Conservation (phyloP, 2,329 filamentous ascomycete genomes). For the Lasiodiplodia hormozganensis region DNA sequence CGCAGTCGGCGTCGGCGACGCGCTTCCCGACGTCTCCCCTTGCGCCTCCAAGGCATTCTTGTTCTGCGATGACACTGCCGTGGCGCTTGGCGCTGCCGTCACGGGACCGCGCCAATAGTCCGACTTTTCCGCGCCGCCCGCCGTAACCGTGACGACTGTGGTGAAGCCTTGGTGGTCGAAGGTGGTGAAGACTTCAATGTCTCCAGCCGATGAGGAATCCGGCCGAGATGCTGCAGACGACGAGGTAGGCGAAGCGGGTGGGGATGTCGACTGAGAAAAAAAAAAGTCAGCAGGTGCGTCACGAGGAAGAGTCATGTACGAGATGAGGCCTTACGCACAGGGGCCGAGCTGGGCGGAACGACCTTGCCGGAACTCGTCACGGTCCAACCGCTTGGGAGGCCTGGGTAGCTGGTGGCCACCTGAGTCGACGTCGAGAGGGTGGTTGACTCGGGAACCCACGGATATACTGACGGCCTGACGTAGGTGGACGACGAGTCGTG, state of each 20-base stretch:
- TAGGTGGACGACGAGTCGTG: slow-evolving; percentile 63
- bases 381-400: slow-evolving; percentile 80
- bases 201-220: slow-evolving; percentile 55
- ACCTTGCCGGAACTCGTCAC: slow-evolving; percentile 82
- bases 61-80: slow-evolving; percentile 3
- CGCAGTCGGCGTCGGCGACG: neutral
- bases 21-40: neutral
- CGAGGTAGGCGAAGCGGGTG: slow-evolving; percentile 59
- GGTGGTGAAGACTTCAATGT: slow-evolving; percentile 49
- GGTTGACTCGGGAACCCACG: slow-evolving; percentile 66
- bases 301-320: neutral
- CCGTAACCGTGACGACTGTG: slow-evolving; percentile 52
- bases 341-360: slow-evolving; percentile 72
- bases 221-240: slow-evolving; percentile 52
- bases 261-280: slow-evolving; percentile 57
- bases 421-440: slow-evolving; percentile 58
- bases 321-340: slow-evolving; percentile 67
- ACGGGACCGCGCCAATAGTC: slow-evolving; percentile 57
- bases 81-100: slow-evolving; percentile 35
- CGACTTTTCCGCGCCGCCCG: slow-evolving; percentile 48
- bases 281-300: slow-evolving; percentile 34
- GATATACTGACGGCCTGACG: slow-evolving; percentile 62
- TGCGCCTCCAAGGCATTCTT: slow-evolving; percentile 6
- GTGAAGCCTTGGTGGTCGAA: slow-evolving; percentile 60
- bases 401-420: slow-evolving; percentile 56